Evolutionary conservation across 2,329 filamentous ascomycete species (phyloP).

Genomic region (Coniosporium tulheliwenetii): DNA sequence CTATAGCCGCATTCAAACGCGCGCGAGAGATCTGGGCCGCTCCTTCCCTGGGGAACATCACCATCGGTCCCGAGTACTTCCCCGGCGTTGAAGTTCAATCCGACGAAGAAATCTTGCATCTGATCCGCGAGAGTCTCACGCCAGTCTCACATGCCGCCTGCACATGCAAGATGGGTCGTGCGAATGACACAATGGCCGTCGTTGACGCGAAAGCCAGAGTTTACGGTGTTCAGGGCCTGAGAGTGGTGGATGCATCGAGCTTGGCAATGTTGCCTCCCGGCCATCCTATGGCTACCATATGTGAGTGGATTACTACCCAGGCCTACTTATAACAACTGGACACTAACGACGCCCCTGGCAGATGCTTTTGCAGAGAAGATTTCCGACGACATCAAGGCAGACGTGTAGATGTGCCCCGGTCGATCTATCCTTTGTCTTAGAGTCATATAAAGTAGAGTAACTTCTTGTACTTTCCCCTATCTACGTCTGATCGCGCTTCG

Average conservation of each 20-base stretch:
- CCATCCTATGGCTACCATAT: no score
- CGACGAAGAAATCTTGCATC: constrained; percentile 27
- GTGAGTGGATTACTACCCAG: no score
- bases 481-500: no score
- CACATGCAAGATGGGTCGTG: constrained; percentile 20
- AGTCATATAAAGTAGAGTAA: no score
- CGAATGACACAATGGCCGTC: constrained; percentile 16
- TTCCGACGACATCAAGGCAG: no score
- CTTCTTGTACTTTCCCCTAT: no score
- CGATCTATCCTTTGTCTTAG: no score
- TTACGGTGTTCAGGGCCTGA: constrained; percentile 18
- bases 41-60: constrained; percentile 8
- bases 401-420: no score
- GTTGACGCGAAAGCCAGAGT: constrained; percentile 22
- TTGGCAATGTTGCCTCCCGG: constrained; percentile 20
- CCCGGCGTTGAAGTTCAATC: constrained; percentile 22
- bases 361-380: no score
- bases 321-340: no score
- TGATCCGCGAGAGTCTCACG: constrained; percentile 11
- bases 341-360: no score
- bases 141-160: constrained; percentile 2
- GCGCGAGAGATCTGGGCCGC: neutral
- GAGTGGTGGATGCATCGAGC: constrained; percentile 21
- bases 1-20: constrained; percentile 4
- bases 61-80: constrained; percentile 19